These are phyloP conservation scores for Colletotrichum trifolii DNA, from an alignment of 2,329 filamentous ascomycete genomes.

Conservation along the genomic window DNA sequence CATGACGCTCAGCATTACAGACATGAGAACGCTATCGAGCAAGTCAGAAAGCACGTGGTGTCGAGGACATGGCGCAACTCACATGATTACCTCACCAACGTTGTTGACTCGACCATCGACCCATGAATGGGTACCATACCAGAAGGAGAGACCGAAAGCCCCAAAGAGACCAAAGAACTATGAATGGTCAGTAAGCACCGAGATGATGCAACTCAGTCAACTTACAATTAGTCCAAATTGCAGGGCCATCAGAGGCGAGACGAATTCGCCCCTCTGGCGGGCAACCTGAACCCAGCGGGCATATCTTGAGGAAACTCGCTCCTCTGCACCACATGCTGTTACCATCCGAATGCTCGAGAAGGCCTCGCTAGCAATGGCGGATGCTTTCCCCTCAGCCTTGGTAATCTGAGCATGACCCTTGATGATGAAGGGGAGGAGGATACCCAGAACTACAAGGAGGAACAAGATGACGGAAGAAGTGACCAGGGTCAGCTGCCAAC, in stretches of 20 bases:
- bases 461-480: constrained; percentile 68
- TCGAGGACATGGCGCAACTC: constrained; percentile 40
- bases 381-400: constrained; percentile 66
- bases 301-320: constrained; percentile 64
- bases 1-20: constrained; percentile 68
- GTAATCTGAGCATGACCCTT: constrained; percentile 59
- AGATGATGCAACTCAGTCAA: constrained; percentile 13
- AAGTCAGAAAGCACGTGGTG: constrained; percentile 21
- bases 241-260: constrained; percentile 60
- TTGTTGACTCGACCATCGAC: constrained; percentile 57
- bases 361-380: constrained; percentile 70
- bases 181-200: constrained; percentile 26
- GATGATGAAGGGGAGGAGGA: constrained; percentile 66
- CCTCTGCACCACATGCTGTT: constrained; percentile 70
- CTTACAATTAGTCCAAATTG: constrained; percentile 64
- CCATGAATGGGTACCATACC: constrained; percentile 68
- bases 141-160: constrained; percentile 69
- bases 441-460: constrained; percentile 59
- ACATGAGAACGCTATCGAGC: constrained; percentile 59
- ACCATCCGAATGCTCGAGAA: constrained; percentile 71
- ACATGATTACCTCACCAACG: constrained; percentile 67
- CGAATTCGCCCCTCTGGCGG: constrained; percentile 58
- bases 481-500: constrained; percentile 70
- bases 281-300: constrained; percentile 65
- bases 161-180: constrained; percentile 65